Evolutionary conservation across 768 basidiomycete genomes (phyloP).

Genomic region (Hericium rajendrae): DNA sequence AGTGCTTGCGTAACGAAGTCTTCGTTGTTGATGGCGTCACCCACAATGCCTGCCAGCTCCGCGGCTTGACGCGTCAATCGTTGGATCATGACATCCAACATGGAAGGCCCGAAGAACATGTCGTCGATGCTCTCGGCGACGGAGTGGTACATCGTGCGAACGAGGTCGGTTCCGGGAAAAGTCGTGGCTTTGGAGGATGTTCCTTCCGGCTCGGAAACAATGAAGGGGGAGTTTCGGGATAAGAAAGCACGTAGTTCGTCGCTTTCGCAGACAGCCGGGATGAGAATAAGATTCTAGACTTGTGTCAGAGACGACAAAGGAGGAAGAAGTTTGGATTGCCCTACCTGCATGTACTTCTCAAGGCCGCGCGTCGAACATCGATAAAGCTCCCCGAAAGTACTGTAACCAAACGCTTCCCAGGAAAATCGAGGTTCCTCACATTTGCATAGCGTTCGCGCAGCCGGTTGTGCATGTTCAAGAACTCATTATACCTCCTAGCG

Average conservation of each 20-base stretch:
- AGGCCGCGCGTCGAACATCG: conserved; percentile 62
- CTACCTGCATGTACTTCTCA: conserved; percentile 88
- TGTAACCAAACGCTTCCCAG: conserved; percentile 86
- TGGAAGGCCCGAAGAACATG: conserved; percentile 92
- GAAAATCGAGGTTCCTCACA: conserved; percentile 75
- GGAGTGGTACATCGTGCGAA: conserved; percentile 82
- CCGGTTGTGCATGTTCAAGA: conserved; percentile 79
- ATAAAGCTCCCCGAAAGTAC: conserved; percentile 83
- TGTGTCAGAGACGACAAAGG: conserved; percentile 1
- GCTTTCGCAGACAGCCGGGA: conserved; percentile 72
- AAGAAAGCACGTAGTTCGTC: conserved; percentile 77
- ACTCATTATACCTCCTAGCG: conserved; percentile 91
- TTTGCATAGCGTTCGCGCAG: conserved; percentile 65
- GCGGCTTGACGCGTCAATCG: conserved; percentile 84
- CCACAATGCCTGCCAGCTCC: conserved; percentile 77
- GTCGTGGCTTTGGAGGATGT: conserved; percentile 30
- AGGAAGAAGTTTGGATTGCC: conserved; percentile 10
- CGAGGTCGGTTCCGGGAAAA: conserved; percentile 66
- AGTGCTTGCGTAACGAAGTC: conserved; percentile 77
- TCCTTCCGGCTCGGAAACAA: conserved; percentile 38
- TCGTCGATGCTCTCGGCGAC: conserved; percentile 95
- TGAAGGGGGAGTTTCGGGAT: conserved; percentile 79
- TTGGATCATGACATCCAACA: conserved; percentile 92
- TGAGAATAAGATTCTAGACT: conserved; percentile 57
- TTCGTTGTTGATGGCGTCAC: conserved; percentile 71